Conservation (phyloP, 169 alveolate genomes). For the Theileria luwenshuni region DNA sequence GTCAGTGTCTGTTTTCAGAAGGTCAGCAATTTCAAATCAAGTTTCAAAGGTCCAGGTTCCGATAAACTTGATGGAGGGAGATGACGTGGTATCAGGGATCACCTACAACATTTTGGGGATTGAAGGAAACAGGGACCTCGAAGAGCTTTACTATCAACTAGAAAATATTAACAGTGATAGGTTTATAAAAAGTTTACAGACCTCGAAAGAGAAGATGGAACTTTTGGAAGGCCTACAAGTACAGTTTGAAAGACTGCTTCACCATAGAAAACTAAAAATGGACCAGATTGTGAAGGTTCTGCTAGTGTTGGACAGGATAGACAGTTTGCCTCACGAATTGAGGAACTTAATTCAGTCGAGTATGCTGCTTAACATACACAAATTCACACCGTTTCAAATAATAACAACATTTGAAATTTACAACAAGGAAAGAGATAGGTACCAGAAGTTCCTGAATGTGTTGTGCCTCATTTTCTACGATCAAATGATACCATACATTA, state of each 20-base stretch:
- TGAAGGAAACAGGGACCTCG: background rate
- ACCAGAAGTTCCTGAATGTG: slow-evolving; percentile 33
- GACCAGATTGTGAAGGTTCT: slow-evolving; percentile 23
- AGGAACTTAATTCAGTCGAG: slow-evolving; percentile 21
- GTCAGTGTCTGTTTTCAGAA: slow-evolving; percentile 12
- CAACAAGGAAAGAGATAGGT: slow-evolving; percentile 31
- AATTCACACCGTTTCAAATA: slow-evolving; percentile 44
- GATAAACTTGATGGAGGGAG: slow-evolving; percentile 20
- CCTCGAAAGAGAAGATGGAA: background rate
- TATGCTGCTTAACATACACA: slow-evolving; percentile 31
- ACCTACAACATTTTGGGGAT: background rate
- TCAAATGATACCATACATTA: slow-evolving; percentile 42
- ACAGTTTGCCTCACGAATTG: slow-evolving; percentile 17
- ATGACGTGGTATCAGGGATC: slow-evolving; percentile 15
- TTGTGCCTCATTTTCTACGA: slow-evolving; percentile 62
- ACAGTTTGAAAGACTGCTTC: slow-evolving; percentile 20
- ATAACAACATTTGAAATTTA: slow-evolving; percentile 37
- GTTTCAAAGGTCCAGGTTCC: slow-evolving; percentile 34
- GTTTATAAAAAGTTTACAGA: background rate
- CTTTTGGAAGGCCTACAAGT: background rate
- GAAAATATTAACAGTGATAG: background rate
- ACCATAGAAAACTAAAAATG: slow-evolving; percentile 11
- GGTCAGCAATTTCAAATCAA: slow-evolving; percentile 35
- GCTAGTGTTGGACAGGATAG: slow-evolving; percentile 31
- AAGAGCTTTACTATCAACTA: background rate